Base-by-base conservation (phyloP, 2,329 filamentous ascomycete genomes). In the Fonsecaea monophora region DNA sequence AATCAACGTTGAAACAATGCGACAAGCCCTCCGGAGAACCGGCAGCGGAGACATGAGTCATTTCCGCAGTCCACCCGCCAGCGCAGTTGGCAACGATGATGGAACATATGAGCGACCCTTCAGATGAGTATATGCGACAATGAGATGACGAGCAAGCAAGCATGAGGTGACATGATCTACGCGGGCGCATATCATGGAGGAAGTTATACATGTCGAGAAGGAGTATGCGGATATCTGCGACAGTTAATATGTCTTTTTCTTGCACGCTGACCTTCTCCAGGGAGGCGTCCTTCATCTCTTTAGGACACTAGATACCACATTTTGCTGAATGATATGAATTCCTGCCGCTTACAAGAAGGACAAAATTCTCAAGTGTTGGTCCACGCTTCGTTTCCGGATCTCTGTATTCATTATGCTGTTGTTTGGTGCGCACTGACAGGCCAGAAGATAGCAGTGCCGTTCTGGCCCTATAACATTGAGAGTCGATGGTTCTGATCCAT, bases 1-100 rank as follows among this genome's bases (percentile, higher is more conserved):
- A 69, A 82, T 97, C 67, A 92, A 91, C 66, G 91, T 97, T 71
- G 93, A 97, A 82, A 97, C 94, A 3, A 96, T 97, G 94, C 86
- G 90, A 60, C 93, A 97, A 79, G 94, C 92, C 15, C 82, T 97
- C 75, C 85, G 91, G 75, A 90, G 92, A 77, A 96, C 93, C 13
- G 92, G 89, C 53, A 97, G 92, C 78, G 87, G 90, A 18, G 94
- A 97, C 76, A 80, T 97, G 65, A 80, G 82, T 45, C 80, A 81
- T 40, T 75, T 77, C 45, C 76, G 74, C 61, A 79, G 75, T 50
- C 56, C 70, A 35, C 71, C 77, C 34, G 63, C 72, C 60, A 78
- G 76, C 70, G 73, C 75, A 6, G 68, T 76, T 54, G 74, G 73
- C 38, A 76, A 76, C 70, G 77, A 79, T 64, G 78, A 70, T 37